Base-by-base conservation (phyloP, 768 basidiomycete genomes). In the Trametes cingulata region DNA sequence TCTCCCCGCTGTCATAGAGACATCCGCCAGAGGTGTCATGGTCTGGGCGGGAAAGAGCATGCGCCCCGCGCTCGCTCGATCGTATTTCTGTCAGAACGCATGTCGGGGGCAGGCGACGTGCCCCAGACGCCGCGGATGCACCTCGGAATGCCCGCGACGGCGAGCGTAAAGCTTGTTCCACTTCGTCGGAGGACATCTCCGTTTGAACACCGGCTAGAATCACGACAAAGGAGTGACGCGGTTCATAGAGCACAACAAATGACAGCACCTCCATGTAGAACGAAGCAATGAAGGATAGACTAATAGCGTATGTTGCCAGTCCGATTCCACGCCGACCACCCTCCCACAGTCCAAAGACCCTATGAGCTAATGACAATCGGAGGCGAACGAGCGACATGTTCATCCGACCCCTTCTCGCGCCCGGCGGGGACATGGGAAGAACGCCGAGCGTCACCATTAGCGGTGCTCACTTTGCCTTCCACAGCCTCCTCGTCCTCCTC, bases 401-500 rank as follows among this genome's bases (percentile, higher is more conserved):
- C 52, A 25, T 39, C 63, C 10, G 57, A 49, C 20, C 45, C 59
- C 60, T 68, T 69, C 65, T 69, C 68, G 25, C 43, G 57, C 19
- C 54, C 63, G 24, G 39, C 54, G 6, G 46, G 39, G 37, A 65
- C 9, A 12, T 40, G 60, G 24, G 52, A 46, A 33, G 25, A 61
- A 33, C 40, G 48, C 20, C 64, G 49, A 25, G 55, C 64, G 49
- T 68, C 67, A 39, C 69, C 73, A 20, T 60, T 66, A 10, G 35
- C 35, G 45, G 39, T 15, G 20, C 62, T 67, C 50, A 63, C 71
- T 14, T 56, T 62, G 29, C 56, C 50, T 42, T 72, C 71, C 55
- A 63, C 65, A 25, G 49, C 56, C 48, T 65, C 70, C 19, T 62
- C 67, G 2, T 51, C 64, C 33, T 63, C 65, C 22, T 57, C 65